Base-by-base conservation (phyloP, 495 filamentous ascomycete species). In the Xylaria venustula region DNA sequence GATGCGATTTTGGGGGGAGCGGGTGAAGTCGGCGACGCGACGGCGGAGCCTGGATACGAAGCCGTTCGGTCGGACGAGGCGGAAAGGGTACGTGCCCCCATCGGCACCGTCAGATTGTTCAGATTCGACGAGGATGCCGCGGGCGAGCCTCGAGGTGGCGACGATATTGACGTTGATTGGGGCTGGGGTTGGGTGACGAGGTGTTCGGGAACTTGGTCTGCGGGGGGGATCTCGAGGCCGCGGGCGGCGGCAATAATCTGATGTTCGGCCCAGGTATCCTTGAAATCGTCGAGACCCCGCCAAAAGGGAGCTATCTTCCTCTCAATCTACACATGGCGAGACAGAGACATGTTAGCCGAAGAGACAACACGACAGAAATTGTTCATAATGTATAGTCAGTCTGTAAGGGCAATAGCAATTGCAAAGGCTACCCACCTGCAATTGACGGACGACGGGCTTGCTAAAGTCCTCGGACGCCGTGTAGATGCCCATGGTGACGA, bases 401-500 rank as follows among this genome's bases (percentile, higher is more conserved):
- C n/a, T n/a, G n/a, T n/a, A n/a, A n/a, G n/a, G n/a, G n/a, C n/a
- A n/a, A n/a, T n/a, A n/a, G n/a, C n/a, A n/a, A n/a, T n/a, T n/a
- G n/a, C n/a, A n/a, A n/a, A n/a, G n/a, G n/a, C n/a, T n/a, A 58
- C 81, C 65, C 79, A 96, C 92, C 88, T 96, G 94, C 61, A 98
- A 78, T 71, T 97, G 93, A 66, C 95, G 85, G 42, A 98, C 94
- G 30, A 93, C 81, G 41, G 80, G 78, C 71, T 98, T 97, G 76
- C 87, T 96, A 70, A 92, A 98, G 72, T 98, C 94, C 73, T 98
- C 94, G 17, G 86, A 79, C 3, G 93, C 90, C 7, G 89, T 92
- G 69, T 98, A 98, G 40, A 92, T 88, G 23, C 94, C 94, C 73
- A 96, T 87, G 0, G 94, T 98, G 40, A 98, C 94, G 28, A 98